Evolutionary conservation across 1,284 basidiomycete species (phyloP).

Genomic region (Sanghuangporus baumii): DNA sequence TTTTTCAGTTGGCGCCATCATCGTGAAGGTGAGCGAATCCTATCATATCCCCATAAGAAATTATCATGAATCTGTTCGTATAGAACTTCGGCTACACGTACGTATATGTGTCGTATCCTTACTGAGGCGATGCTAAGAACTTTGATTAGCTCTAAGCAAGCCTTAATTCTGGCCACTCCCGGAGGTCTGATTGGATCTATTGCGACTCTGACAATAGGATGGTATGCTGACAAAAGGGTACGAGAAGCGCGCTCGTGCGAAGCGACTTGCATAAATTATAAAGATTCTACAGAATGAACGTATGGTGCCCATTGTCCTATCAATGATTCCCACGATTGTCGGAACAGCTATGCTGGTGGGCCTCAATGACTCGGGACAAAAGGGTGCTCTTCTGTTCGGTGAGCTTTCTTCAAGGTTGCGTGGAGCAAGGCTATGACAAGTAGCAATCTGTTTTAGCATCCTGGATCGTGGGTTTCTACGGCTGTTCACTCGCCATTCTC

Average conservation of each 20-base stretch:
- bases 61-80: conserved; percentile 29
- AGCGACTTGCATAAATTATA: background rate
- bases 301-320: conserved; percentile 59
- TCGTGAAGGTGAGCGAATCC: conserved; percentile 18
- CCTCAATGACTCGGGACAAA: conserved; percentile 41
- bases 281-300: conserved; percentile 42
- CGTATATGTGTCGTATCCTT: conserved; percentile 22
- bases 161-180: conserved; percentile 57
- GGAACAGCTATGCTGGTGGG: conserved; percentile 57
- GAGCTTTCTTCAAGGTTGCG: background rate
- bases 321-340: conserved; percentile 56
- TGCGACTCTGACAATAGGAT: conserved; percentile 51
- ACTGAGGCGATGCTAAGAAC: background rate
- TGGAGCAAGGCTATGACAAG: background rate
- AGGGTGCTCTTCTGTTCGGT: conserved; percentile 55
- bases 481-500: conserved; percentile 53
- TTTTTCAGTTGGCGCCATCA: conserved; percentile 49
- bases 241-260: background rate
- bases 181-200: conserved; percentile 45
- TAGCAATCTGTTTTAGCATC: conserved; percentile 30
- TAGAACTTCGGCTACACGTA: conserved; percentile 64
- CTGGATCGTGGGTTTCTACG: conserved; percentile 56
- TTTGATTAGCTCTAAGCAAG: conserved; percentile 46
- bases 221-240: conserved; percentile 61
- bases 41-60: background rate